Percentiles rank a stretch among this genome's conserved stretches.
Evolutionary conservation across 176 grass and related monocot species (phyloP).

Genomic region (Aegilops tauschii): DNA sequence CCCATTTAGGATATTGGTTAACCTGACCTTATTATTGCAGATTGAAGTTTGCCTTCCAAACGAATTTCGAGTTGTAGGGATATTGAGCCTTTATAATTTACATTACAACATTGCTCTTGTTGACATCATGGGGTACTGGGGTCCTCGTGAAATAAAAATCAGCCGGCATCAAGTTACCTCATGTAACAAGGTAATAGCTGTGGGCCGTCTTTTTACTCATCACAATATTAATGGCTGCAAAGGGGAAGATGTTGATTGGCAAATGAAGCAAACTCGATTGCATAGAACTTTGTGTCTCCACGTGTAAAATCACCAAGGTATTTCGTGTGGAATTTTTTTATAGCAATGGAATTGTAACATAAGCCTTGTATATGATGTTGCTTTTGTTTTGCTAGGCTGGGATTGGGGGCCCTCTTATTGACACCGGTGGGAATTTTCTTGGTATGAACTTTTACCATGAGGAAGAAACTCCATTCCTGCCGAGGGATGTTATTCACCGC

Average conservation of each 20-base stretch:
- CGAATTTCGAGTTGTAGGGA: neutral
- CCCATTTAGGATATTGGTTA: neutral
- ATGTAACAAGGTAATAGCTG: neutral
- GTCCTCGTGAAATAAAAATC: neutral
- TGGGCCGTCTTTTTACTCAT: neutral
- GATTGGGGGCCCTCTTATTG: neutral
- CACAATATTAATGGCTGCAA: neutral
- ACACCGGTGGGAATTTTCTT: neutral
- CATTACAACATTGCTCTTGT: conserved; percentile 1
- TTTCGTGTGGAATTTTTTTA: neutral
- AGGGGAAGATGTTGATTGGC: neutral
- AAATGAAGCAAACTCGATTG: neutral
- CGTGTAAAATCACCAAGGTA: conserved; percentile 3
- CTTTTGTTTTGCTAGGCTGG: neutral
- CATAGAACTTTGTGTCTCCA: neutral
- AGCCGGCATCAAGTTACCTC: neutral
- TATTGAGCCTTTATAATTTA: neutral
- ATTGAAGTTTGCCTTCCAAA: conserved; percentile 9
- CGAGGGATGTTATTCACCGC: neutral
- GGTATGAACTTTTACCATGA: neutral
- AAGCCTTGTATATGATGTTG: neutral
- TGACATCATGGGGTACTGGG: neutral
- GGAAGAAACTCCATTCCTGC: neutral
- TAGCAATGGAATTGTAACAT: neutral
- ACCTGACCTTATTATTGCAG: neutral